phyloP scores from a whole-genome alignment of 176 grass and related monocot genomes.

The Bothriochloa decipiens region DNA sequence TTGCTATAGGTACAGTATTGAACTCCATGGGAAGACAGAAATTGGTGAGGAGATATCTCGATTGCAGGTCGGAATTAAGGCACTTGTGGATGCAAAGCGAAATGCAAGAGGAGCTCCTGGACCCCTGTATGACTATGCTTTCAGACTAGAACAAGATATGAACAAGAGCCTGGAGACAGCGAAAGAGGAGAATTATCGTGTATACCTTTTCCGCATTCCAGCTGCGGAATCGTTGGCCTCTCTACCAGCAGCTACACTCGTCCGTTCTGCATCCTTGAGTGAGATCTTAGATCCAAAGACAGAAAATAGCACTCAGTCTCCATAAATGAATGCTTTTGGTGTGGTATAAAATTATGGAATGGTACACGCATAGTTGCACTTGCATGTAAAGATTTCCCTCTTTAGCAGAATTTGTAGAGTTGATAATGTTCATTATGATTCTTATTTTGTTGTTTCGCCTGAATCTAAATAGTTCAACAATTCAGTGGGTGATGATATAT shows the following conservation, averaged over 20 bases:
- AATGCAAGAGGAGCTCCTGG: conserved; percentile 49
- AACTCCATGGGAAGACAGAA: conserved; percentile 70
- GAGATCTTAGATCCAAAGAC: conserved; percentile 48
- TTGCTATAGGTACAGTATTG: conserved; percentile 53
- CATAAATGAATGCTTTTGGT: conserved; percentile 8
- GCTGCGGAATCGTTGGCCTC: conserved; percentile 41
- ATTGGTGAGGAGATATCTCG: conserved; percentile 77
- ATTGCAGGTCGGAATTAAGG: conserved; percentile 51
- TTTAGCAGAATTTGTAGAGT: background rate
- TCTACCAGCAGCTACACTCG: conserved; percentile 56
- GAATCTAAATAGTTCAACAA: conserved; percentile 7
- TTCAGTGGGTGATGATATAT: background rate
- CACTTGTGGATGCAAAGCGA: conserved; percentile 59
- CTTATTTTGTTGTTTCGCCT: background rate
- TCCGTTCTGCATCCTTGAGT: conserved; percentile 44
- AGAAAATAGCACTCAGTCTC: conserved; percentile 19
- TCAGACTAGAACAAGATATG: conserved; percentile 55
- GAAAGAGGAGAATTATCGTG: conserved; percentile 57
- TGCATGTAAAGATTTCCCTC: conserved; percentile 11
- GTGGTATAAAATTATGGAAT: background rate
- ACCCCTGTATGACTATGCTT: conserved; percentile 53
- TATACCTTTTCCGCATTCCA: conserved; percentile 57
- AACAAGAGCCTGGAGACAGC: conserved; percentile 55
- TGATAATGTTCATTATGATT: background rate
- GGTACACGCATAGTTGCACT: background rate